Base-by-base conservation (phyloP, 352 stramenopile genomes). In the Paralagenidium karlingii region DNA sequence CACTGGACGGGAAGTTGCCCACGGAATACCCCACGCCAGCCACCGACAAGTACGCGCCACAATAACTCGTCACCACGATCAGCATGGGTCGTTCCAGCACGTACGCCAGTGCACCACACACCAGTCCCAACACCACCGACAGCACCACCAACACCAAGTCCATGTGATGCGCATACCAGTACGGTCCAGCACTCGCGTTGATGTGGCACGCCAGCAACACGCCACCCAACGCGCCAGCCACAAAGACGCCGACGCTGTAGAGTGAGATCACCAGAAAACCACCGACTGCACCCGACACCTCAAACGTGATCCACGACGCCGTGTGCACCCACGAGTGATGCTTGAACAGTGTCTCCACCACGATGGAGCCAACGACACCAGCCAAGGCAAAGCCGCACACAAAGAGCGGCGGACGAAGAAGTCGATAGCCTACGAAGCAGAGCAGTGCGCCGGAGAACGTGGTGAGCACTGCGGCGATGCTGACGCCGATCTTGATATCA, bases 11-110 rank as follows among this genome's bases (percentile, higher is more conserved):
- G 42, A 71, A 80, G 50, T 71, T 27, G 18, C 63, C 63, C 10
- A 60, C 63, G 33, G 81, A 83, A 46, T 83, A 82, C 2, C 73
- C 73, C 2, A 70, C 45, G 22, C 71, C 68, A 51, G 65, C 76
- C 9, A 75, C 45, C 0, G 58, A 31, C 18, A 75, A 31, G 9
- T 59, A 51, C 0, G 71, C 40, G 5, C 71, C 71, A 0, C 75
- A 51, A 2, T 82, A 45, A n/a, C 61, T 62, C 22, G 71, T 86
- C 21, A 68, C 63, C n/a, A 64, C 27, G 33, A 86, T 70, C 13
- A 86, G 41, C 10, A 55, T 55, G 1, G 60, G 56, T 13, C 48
- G 47, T 44, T 78, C 68, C 27, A 82, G 27, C 26, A 60, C 60
- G 26, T 66, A 56, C 1, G 68, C 55, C 18, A 84, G 25, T 3